Evolutionary conservation across 2,329 filamentous ascomycete species (phyloP), one percentile per base, ranked within the genome.

Genomic region (Phoma sp.): DNA sequence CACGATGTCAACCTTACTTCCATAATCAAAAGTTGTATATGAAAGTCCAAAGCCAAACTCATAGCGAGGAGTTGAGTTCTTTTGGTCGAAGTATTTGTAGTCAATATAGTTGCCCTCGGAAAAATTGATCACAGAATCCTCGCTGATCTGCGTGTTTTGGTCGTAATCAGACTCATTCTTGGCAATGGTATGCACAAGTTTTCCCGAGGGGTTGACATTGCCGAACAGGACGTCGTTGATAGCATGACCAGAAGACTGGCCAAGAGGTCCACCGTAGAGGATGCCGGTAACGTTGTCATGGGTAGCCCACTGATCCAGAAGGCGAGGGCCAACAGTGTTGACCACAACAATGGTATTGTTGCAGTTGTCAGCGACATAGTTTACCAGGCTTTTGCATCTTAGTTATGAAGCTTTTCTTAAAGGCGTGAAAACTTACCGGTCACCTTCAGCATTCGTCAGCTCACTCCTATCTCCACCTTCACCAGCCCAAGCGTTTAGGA

Each of bases 201-300:
- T 87, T 30, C 85, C 91, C 14, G 83, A 83, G 1, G 90, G 90
- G 73, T 89, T 90, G 52, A 87, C 82, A 57, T 82, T 83, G 36
- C 91, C 91, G 71, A 91, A 96, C 6, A 96, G 83, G 9, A 96
- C 81, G 62, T 93, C 89, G 9, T 83, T 82, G 47, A 96, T 83
- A 2, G 88, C 82, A 68, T 90, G 88, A 47, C 91, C 91, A 9
- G 86, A 88, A 70, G 96, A 89, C 70, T 96, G 87, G 7, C 91
- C 91, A 0, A 90, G 90, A n/a, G 90, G 75, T 60, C 89, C 88
- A 14, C 89, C 90, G 84, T 87, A 92, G 1, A 95, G 68, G 39
- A 95, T 90, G 23, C 90, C 91, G 0, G 89, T 91, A 39, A 96
- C 81, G 73, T 95, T 96, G 32, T 85, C 83, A 72, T 86, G 85